These are phyloP conservation scores for Actinomortierella wolfii DNA, from an alignment of 371 early-diverging fungal genomes.

Conservation along the genomic window DNA sequence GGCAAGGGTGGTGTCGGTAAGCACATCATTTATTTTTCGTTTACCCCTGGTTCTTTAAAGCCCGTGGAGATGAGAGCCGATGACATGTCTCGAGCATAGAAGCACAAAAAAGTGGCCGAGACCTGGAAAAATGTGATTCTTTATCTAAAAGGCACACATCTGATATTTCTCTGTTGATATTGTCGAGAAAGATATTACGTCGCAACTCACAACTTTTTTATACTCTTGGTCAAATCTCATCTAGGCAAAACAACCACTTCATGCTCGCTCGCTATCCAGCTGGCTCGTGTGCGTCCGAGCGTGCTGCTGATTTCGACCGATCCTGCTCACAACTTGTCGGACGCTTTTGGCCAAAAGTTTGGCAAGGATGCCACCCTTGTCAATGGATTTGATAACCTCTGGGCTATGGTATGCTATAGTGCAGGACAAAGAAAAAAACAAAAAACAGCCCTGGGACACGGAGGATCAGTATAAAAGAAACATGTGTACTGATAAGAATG, in stretches of 20 bases:
- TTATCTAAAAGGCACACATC: neutral
- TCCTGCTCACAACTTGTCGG: conserved; percentile 98
- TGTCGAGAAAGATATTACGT: neutral
- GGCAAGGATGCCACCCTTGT: conserved; percentile 94
- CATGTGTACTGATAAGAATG: conserved; percentile 1
- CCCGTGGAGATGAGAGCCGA: neutral
- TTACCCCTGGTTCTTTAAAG: too few relatives aligned
- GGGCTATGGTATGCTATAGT: conserved; percentile 82
- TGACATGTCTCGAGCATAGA: conserved; percentile 7
- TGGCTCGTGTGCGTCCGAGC: conserved; percentile 89
- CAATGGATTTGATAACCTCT: conserved; percentile 93
- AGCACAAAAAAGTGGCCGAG: conserved; percentile 18
- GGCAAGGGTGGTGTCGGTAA: conserved; percentile 99
- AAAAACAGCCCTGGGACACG: neutral
- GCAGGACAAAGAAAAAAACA: neutral
- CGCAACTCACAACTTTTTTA: neutral
- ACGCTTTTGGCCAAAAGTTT: conserved; percentile 99
- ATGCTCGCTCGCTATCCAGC: conserved; percentile 90
- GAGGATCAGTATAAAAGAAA: neutral
- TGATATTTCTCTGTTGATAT: neutral
- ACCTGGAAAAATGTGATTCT: conserved; percentile 19
- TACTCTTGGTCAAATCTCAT: conserved; percentile 8
- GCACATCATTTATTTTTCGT: too few relatives aligned
- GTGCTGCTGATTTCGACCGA: conserved; percentile 98
- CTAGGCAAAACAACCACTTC: conserved; percentile 73